phyloP scores from a whole-genome alignment of 2,329 filamentous ascomycete species.

The Thelonectria olida region DNA sequence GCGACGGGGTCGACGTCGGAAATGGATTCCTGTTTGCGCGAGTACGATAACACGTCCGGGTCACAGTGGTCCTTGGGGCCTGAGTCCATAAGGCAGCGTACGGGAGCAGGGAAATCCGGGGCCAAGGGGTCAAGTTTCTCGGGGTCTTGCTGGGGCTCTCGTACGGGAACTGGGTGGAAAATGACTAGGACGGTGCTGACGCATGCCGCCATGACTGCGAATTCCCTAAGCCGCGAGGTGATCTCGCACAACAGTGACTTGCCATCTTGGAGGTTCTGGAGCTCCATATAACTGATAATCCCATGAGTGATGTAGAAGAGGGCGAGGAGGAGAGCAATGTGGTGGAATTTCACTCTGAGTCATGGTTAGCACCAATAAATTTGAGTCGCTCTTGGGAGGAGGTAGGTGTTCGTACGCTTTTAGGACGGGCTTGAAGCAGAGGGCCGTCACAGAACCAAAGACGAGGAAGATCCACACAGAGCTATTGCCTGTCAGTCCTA shows the following conservation, averaged over 20 bases:
- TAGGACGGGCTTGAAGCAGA: conserved; percentile 24
- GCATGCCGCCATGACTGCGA: conserved; percentile 16
- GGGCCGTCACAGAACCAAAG: conserved; percentile 20
- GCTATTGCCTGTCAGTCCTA: conserved; percentile 26
- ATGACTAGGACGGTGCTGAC: conserved; percentile 19
- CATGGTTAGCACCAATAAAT: conserved; percentile 23
- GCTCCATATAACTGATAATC: neutral
- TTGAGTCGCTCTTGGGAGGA: neutral
- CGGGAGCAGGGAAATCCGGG: neutral
- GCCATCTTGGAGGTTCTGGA: conserved; percentile 6
- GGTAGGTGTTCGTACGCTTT: conserved; percentile 36
- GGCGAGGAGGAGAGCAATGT: conserved; percentile 16
- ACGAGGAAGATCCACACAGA: conserved; percentile 22
- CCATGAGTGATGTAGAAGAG: conserved; percentile 18
- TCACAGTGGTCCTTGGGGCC: neutral
- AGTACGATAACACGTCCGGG: neutral
- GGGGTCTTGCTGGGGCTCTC: conserved; percentile 1
- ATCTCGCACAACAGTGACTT: conserved; percentile 9
- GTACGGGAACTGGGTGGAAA: neutral
- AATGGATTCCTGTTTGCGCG: neutral
- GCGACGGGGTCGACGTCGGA: conserved; percentile 12
- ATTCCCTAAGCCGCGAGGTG: conserved; percentile 23
- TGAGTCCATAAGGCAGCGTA: neutral
- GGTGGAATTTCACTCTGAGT: conserved; percentile 28
- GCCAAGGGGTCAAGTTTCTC: conserved; percentile 13